Evolutionary conservation across 75 land plant genomes (phyloP).

Genomic region (Gnetum montanum): DNA sequence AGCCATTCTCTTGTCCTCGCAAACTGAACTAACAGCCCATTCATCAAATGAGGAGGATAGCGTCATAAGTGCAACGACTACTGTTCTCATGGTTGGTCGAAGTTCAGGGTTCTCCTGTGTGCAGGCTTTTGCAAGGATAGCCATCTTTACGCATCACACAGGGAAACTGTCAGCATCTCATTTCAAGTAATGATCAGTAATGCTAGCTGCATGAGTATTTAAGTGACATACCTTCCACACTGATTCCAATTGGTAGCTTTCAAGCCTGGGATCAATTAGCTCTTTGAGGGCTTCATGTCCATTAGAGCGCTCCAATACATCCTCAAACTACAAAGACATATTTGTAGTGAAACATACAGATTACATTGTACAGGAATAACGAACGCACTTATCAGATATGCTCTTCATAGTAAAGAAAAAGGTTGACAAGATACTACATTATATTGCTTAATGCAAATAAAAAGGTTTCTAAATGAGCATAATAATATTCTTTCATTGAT

Average conservation of each 20-base stretch:
- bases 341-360: no score
- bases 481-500: no score
- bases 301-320: constrained; percentile 44
- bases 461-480: no score
- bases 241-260: constrained; percentile 65
- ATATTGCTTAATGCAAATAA: neutral
- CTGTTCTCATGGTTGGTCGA: constrained; percentile 81
- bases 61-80: constrained; percentile 92
- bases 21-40: constrained; percentile 59
- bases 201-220: neutral
- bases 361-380: no score
- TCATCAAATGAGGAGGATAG: constrained; percentile 70
- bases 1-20: no score
- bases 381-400: no score
- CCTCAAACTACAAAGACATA: constrained; percentile 73
- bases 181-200: neutral
- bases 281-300: constrained; percentile 40
- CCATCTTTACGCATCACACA: constrained; percentile 41
- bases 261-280: constrained; percentile 77
- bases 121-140: constrained; percentile 77
- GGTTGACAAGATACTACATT: neutral
- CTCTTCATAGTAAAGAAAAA: no score
- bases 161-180: neutral
- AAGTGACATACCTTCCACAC: constrained; percentile 53
- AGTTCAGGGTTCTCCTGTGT: constrained; percentile 71